Base-by-base conservation (phyloP, 192 early-diverging fungal genomes). In the Backusella liffmaniae region DNA sequence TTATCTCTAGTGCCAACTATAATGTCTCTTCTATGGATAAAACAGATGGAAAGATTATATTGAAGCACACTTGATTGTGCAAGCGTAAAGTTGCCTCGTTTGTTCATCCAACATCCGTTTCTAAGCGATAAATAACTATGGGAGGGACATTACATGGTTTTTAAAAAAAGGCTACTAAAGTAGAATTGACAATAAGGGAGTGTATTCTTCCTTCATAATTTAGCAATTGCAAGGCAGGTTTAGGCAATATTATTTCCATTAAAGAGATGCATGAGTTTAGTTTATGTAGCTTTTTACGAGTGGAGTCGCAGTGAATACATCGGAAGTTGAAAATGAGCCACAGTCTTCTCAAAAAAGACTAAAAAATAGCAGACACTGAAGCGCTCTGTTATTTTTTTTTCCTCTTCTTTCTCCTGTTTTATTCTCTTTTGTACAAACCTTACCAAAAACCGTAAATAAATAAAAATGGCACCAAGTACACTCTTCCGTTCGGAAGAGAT, bases 401-500 rank as follows among this genome's bases (percentile, higher is more conserved):
- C 42, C 42, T 16, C 42, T 44, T 44, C 42, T 44, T 44, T 44
- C 42, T 44, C 42, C 42, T 44, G 42, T 44, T 44, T 44, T 44
- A 13, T 44, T 44, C 13, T 44, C 42, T 44, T 16, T 44, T 44
- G 42, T 18, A 44, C 42, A 44, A 44, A 44, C 42, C 18, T 44
- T 44, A 44, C 42, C 42, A 44, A 44, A 44, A 13, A 7, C 39
- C 39, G 8, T 49, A 49, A 49, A 49, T 18, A 51, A 72, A 51
- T 35, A 35, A 66, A 32, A 37, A 90, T 90, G 88, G 32, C 82
- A 35, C 76, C 81, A 41, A 80, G 81, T 51, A 84, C 85, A 12
- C 84, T 97, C 80, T 96, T 96, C 84, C 90, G 97, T 70, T 97
- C 95, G 70, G 97, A 98, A 84, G 90, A 94, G 78, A 98, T 97